A percentile compares a stretch with the other conserved stretches of the same genome.
phyloP scores from a whole-genome alignment of 73 alveolate species.

The Stentor coeruleus region DNA sequence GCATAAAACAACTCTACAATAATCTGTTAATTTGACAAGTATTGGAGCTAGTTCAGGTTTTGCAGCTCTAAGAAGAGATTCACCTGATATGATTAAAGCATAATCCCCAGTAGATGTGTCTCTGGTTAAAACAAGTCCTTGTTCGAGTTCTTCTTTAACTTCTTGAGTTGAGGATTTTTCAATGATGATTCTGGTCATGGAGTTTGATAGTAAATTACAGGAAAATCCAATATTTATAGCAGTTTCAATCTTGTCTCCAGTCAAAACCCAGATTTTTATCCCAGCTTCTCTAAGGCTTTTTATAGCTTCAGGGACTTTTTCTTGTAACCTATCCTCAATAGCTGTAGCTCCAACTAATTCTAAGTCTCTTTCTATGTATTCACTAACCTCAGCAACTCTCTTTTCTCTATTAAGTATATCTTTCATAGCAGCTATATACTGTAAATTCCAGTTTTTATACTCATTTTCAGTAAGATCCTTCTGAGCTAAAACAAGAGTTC shows the following conservation, averaged over 20 bases:
- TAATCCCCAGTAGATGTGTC: slow-evolving; percentile 41
- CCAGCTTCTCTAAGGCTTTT: slow-evolving; percentile 45
- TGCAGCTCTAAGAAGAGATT: slow-evolving; percentile 70
- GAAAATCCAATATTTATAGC: slow-evolving; percentile 77
- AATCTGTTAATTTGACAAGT: slow-evolving; percentile 61
- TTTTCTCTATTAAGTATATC: slow-evolving; percentile 13
- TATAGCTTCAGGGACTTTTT: slow-evolving; percentile 46
- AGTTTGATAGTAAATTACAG: slow-evolving; percentile 38
- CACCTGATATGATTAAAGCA: slow-evolving; percentile 80
- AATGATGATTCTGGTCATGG: neutral
- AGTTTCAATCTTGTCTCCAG: slow-evolving; percentile 94
- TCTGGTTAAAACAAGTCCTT: slow-evolving; percentile 27
- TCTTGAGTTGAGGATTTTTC: slow-evolving; percentile 25
- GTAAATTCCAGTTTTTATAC: slow-evolving; percentile 53
- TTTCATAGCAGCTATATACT: slow-evolving; percentile 61
- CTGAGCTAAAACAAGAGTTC: slow-evolving; percentile 89
- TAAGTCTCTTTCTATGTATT: slow-evolving; percentile 37
- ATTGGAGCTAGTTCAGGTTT: slow-evolving; percentile 40
- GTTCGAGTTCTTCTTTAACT: slow-evolving; percentile 45
- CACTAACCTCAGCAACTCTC: slow-evolving; percentile 31
- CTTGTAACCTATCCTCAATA: slow-evolving; percentile 50
- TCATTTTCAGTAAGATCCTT: slow-evolving; percentile 74
- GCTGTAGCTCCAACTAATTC: slow-evolving; percentile 41
- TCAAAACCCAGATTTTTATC: slow-evolving; percentile 85
- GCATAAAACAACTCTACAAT: slow-evolving; percentile 72